phyloP scores from a whole-genome alignment of 768 basidiomycete genomes.

The Russula vinacea region DNA sequence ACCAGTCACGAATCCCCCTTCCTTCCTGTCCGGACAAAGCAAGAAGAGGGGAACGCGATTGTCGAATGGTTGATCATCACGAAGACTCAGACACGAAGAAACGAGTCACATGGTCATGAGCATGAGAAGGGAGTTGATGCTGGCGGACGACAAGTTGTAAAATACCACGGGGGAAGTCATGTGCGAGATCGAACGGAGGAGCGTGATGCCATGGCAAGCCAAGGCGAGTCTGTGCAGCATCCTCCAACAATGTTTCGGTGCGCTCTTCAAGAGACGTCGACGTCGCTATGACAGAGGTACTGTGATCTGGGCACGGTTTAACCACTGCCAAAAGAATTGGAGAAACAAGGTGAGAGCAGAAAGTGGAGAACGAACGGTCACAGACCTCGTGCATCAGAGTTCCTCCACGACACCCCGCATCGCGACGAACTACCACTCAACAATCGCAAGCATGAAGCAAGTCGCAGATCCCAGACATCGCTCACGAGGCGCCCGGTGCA shows the following conservation, averaged over 20 bases:
- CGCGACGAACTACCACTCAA: constrained; percentile 70
- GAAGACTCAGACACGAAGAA: too few species aligned
- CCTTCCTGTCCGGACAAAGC: too few species aligned
- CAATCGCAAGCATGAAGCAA: constrained; percentile 60
- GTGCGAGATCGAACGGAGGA: too few species aligned
- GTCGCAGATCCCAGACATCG: too few species aligned
- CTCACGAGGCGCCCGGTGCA: too few species aligned
- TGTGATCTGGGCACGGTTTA: constrained; percentile 36
- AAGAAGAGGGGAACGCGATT: too few species aligned
- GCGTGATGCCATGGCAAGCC: not conserved
- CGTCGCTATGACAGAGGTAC: constrained; percentile 13
- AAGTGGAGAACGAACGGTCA: constrained; percentile 38
- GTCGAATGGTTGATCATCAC: too few species aligned
- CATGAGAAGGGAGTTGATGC: too few species aligned
- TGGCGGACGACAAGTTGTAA: too few species aligned
- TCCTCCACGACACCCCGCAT: constrained; percentile 53
- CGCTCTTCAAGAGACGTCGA: not conserved
- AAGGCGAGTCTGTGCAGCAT: not conserved
- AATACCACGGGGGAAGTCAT: too few species aligned
- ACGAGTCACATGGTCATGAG: too few species aligned
- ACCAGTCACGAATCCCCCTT: too few species aligned
- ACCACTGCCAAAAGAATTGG: not conserved
- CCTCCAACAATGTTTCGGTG: not conserved
- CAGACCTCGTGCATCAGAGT: constrained; percentile 57
- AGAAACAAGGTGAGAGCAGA: not conserved